These are phyloP conservation scores for Rutstroemia sp. DNA, from an alignment of 2,329 filamentous ascomycete genomes.

Conservation along the genomic window DNA sequence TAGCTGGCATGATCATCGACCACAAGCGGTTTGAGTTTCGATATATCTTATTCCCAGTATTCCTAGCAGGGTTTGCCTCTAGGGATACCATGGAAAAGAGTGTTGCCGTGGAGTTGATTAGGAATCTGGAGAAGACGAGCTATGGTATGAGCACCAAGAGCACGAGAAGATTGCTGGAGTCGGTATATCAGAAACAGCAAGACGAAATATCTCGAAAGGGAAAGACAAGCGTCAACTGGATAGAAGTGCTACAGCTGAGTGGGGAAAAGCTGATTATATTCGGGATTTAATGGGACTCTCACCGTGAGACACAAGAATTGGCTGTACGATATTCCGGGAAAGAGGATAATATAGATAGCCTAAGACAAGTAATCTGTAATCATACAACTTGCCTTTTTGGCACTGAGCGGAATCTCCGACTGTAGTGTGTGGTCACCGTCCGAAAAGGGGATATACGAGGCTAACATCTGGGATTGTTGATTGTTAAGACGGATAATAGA, in stretches of 20 bases:
- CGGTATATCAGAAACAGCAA: constrained; percentile 24
- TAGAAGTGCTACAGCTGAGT: constrained; percentile 37
- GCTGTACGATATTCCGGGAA: no score
- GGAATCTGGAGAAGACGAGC: constrained; percentile 38
- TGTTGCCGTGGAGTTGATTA: constrained; percentile 41
- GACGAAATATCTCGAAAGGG: constrained; percentile 31
- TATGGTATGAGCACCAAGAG: constrained; percentile 41
- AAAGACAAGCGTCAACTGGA: constrained; percentile 42
- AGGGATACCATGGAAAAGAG: constrained; percentile 35
- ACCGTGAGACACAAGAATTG: no score
- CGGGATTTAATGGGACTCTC: constrained; percentile 32
- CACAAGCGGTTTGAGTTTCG: constrained; percentile 34
- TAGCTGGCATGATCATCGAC: constrained; percentile 35
- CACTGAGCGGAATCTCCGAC: no score
- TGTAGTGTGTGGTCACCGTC: no score
- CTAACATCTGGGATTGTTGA: no score
- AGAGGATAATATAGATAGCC: no score
- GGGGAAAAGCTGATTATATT: constrained; percentile 43
- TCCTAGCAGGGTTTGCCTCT: constrained; percentile 43
- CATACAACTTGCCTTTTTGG: no score
- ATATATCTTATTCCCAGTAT: constrained; percentile 45
- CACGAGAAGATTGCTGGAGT: constrained; percentile 37
- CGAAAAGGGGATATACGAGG: no score
- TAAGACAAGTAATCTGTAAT: no score
- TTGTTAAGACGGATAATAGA: no score